phyloP scores from a whole-genome alignment of 345 rosid genomes.

The Rhizophora mangle region DNA sequence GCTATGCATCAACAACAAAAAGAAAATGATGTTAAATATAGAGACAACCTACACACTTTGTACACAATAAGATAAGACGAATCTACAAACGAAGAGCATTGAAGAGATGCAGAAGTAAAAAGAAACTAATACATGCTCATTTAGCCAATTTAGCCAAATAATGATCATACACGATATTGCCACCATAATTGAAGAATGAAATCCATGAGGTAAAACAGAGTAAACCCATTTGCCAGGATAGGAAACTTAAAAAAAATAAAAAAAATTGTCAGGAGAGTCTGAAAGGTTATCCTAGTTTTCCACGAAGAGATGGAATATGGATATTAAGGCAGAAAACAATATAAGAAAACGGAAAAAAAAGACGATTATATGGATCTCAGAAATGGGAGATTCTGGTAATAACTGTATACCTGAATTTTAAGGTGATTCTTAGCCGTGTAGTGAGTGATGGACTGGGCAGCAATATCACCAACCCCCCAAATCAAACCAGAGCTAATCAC shows the following conservation, averaged over 20 bases:
- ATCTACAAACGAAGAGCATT: background rate
- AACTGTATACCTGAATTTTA: constrained; percentile 22
- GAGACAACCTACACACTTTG: background rate
- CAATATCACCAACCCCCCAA: constrained; percentile 45
- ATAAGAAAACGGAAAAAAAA: background rate
- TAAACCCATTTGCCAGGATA: background rate
- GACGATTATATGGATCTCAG: background rate
- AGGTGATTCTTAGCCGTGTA: constrained; percentile 18
- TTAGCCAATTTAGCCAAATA: background rate
- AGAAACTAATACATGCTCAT: constrained; percentile 1
- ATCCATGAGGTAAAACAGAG: background rate
- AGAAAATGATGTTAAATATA: background rate
- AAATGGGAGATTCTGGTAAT: background rate
- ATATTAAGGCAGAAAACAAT: background rate
- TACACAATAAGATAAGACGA: background rate
- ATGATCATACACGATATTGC: background rate
- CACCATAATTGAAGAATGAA: background rate
- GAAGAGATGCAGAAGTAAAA: background rate
- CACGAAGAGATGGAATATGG: no score
- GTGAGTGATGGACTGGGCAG: constrained; percentile 38
- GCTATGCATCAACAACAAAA: background rate
- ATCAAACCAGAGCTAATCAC: constrained; percentile 42
- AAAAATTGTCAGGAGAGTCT: no score
- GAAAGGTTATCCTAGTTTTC: no score
- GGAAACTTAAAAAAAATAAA: background rate